Percentiles rank a stretch among this genome's conserved stretches.
Conservation (phyloP, 495 filamentous ascomycete genomes). For the Penicillium argentinense region DNA sequence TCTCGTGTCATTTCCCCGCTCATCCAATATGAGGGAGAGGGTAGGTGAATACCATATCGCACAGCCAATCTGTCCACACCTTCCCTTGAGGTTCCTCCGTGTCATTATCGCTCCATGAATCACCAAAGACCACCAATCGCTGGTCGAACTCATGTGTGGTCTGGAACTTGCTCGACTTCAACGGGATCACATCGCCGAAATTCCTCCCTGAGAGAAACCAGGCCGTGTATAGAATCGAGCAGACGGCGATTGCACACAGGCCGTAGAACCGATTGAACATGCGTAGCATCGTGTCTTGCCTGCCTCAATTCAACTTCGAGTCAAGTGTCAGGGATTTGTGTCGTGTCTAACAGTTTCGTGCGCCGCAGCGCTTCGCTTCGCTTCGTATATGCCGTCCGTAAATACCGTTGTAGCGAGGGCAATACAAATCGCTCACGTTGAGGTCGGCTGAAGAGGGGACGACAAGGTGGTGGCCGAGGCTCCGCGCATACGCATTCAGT, state of each 20-base stretch:
- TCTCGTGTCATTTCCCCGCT: neutral
- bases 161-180: conserved; percentile 20
- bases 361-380: too few species aligned
- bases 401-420: too few species aligned
- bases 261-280: conserved; percentile 37
- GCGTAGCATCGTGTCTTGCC: conserved; percentile 25
- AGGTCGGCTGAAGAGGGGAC: neutral
- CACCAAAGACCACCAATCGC: conserved; percentile 48
- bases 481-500: neutral
- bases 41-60: conserved; percentile 33
- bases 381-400: too few species aligned
- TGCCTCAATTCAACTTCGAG: too few species aligned
- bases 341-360: too few species aligned
- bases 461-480: neutral
- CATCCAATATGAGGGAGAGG: neutral
- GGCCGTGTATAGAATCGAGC: conserved; percentile 35
- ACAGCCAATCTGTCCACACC: conserved; percentile 49
- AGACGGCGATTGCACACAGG: conserved; percentile 31
- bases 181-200: conserved; percentile 25
- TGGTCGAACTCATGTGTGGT: conserved; percentile 26
- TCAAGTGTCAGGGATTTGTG: too few species aligned
- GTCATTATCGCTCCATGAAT: conserved; percentile 52
- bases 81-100: conserved; percentile 34
- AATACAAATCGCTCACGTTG: too few species aligned
- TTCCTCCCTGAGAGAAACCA: conserved; percentile 32